These are phyloP conservation scores for Dipteronia dyeriana DNA, from an alignment of 345 rosid species.

Conservation along the genomic window DNA sequence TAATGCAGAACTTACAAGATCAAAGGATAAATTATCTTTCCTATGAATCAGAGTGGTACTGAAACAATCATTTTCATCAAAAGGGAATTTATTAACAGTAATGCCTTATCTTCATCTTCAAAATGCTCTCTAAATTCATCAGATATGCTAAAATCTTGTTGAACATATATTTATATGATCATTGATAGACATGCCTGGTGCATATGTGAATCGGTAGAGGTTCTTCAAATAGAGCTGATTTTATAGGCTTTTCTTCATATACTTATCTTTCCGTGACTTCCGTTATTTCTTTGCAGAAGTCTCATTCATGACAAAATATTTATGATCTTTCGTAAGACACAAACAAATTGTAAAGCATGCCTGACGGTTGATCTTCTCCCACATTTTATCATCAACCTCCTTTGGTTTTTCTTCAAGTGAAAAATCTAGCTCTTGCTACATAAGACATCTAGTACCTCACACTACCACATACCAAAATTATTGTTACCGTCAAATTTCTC, in stretches of 20 bases:
- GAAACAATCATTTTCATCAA: too few species aligned
- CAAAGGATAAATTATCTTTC: too few species aligned
- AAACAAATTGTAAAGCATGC: not conserved
- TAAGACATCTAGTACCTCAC: not conserved
- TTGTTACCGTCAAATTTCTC: not conserved
- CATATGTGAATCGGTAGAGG: not conserved
- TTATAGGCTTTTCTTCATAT: not conserved
- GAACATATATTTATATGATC: not conserved
- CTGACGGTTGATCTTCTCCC: not conserved
- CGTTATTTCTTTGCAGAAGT: not conserved
- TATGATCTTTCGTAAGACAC: not conserved
- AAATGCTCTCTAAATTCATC: too few species aligned
- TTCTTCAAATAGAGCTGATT: not conserved
- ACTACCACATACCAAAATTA: not conserved
- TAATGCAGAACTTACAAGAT: too few species aligned
- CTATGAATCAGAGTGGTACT: too few species aligned
- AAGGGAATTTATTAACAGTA: too few species aligned
- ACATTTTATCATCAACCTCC: not conserved
- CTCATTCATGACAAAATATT: too few species aligned
- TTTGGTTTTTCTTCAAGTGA: not conserved
- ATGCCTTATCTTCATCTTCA: too few species aligned
- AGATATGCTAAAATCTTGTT: not conserved
- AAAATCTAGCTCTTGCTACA: not conserved
- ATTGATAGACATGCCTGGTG: not conserved
- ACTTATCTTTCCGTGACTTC: not conserved